Evolutionary conservation across 495 filamentous ascomycete species (phyloP).

Genomic region (Daldinia grandis): DNA sequence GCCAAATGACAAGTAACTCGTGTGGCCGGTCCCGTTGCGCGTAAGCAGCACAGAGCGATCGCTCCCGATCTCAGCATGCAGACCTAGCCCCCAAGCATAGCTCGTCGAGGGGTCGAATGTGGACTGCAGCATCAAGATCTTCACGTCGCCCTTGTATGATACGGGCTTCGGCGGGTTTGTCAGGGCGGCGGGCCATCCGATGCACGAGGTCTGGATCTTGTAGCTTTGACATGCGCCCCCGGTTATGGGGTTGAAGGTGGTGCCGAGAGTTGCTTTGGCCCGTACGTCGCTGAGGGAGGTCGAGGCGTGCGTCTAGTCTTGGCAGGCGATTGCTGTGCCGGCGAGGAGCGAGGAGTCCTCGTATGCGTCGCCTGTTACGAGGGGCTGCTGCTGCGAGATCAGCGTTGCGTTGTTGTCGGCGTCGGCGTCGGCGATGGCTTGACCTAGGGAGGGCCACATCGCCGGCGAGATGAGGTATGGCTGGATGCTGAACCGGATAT

Average conservation of each 20-base stretch:
- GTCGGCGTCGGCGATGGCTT: constrained; percentile 40
- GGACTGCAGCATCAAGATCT: constrained; percentile 47
- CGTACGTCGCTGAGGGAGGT: constrained; percentile 34
- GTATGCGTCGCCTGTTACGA: constrained; percentile 40
- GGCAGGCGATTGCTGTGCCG: constrained; percentile 46
- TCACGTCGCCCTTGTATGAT: constrained; percentile 26
- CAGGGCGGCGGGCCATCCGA: constrained; percentile 52
- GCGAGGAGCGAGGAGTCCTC: constrained; percentile 35
- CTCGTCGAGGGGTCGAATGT: constrained; percentile 50
- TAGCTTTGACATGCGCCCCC: constrained; percentile 42
- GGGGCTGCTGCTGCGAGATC: constrained; percentile 37
- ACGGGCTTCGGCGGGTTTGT: constrained; percentile 44
- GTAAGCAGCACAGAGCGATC: constrained; percentile 48
- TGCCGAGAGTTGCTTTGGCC: constrained; percentile 34
- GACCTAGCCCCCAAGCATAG: constrained; percentile 49
- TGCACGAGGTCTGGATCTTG: constrained; percentile 44
- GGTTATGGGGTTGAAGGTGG: constrained; percentile 41
- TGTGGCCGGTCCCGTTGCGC: constrained; percentile 52
- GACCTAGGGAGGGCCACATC: constrained; percentile 38
- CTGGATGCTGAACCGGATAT: constrained; percentile 35
- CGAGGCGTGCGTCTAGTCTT: constrained; percentile 47
- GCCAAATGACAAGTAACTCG: constrained; percentile 42
- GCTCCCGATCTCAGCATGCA: constrained; percentile 42
- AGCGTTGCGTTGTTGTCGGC: constrained; percentile 42
- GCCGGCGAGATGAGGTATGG: constrained; percentile 22